These are phyloP conservation scores for Pseudogymnoascus sp. DNA, from an alignment of 2,329 filamentous ascomycete species.

Conservation along the genomic window DNA sequence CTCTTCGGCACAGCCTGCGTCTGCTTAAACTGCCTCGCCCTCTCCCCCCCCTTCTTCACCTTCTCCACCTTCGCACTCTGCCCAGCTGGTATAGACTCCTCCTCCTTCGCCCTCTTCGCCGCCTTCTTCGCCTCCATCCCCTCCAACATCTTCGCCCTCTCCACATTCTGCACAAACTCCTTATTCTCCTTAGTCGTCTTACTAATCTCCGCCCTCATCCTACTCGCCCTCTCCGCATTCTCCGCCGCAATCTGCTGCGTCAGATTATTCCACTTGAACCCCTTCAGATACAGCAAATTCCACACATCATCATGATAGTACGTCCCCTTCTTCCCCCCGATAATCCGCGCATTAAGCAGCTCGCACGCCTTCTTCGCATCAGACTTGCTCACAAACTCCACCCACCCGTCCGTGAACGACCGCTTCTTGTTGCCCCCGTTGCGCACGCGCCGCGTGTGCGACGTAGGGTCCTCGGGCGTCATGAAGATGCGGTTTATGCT, in stretches of 20 bases:
- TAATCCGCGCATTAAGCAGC: slow-evolving; percentile 65
- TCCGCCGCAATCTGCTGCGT: slow-evolving; percentile 74
- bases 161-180: slow-evolving; percentile 70
- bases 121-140: slow-evolving; percentile 58
- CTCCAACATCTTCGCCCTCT: slow-evolving; percentile 70
- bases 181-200: slow-evolving; percentile 72
- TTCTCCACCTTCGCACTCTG: slow-evolving; percentile 19
- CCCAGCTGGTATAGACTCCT: slow-evolving; percentile 19
- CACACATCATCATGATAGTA: slow-evolving; percentile 83
- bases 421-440: slow-evolving; percentile 76
- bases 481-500: slow-evolving; percentile 70
- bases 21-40: slow-evolving; percentile 56
- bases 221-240: slow-evolving; percentile 67
- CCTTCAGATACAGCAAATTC: slow-evolving; percentile 73
- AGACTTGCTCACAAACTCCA: slow-evolving; percentile 68
- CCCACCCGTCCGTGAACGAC: slow-evolving; percentile 77
- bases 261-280: slow-evolving; percentile 71
- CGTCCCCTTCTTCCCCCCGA: slow-evolving; percentile 75
- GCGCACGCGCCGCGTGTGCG: slow-evolving; percentile 57
- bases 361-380: slow-evolving; percentile 71
- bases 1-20: slow-evolving; percentile 47
- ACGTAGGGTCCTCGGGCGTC: slow-evolving; percentile 61
- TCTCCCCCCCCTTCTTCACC: slow-evolving; percentile 26
- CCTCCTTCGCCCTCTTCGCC: slow-evolving; percentile 34
- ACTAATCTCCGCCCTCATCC: slow-evolving; percentile 69